These are phyloP conservation scores for Esteya vermicola DNA, from an alignment of 2,329 filamentous ascomycete species.

Conservation along the genomic window DNA sequence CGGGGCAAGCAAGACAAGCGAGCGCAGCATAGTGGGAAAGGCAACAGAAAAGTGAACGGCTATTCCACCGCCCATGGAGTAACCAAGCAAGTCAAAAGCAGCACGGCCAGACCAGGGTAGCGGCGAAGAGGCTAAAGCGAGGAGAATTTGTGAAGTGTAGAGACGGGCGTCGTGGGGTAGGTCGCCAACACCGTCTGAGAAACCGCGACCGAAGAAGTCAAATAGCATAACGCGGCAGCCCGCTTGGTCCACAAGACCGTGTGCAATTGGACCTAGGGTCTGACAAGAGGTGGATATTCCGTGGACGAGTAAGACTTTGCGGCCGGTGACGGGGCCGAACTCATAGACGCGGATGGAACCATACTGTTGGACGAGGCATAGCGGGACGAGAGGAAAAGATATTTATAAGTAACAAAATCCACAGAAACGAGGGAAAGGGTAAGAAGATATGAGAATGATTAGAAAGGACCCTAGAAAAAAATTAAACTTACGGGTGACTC, in stretches of 20 bases:
- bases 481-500: constrained; percentile 38
- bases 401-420: too few species aligned
- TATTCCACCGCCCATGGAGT: constrained; percentile 71
- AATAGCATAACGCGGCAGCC: constrained; percentile 75
- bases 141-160: constrained; percentile 58
- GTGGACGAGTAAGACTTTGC: constrained; percentile 65
- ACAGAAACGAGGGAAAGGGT: background rate
- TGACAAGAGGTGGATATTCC: constrained; percentile 75
- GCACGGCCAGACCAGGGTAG: constrained; percentile 48
- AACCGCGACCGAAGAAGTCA: constrained; percentile 57
- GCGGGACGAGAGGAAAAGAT: background rate
- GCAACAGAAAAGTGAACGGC: constrained; percentile 58
- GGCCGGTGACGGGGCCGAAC: constrained; percentile 60
- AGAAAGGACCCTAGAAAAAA: background rate
- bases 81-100: constrained; percentile 57
- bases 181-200: constrained; percentile 48
- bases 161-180: constrained; percentile 60
- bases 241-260: constrained; percentile 43
- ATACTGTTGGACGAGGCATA: constrained; percentile 28
- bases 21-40: constrained; percentile 55
- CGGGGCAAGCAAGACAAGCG: constrained; percentile 65
- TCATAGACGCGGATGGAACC: constrained; percentile 69
- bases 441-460: background rate
- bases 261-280: constrained; percentile 52
- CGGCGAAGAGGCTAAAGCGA: constrained; percentile 55